Conservation (phyloP, 73 alveolate genomes). For the Tetrahymena thermophila region DNA sequence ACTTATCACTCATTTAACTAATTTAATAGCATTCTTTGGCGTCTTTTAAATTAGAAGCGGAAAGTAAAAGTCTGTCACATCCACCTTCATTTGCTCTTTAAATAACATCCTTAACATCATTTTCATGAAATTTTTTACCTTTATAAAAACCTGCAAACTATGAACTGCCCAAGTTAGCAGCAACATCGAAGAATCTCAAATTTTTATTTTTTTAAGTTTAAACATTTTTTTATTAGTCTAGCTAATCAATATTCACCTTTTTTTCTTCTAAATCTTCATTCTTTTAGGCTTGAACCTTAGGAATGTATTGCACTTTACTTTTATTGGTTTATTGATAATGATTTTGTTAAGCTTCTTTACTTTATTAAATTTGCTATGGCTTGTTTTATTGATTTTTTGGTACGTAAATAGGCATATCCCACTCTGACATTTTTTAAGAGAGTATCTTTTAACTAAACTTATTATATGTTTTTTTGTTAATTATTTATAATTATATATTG, state of each 20-base stretch:
- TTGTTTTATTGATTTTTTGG: not conserved
- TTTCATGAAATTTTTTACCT: slow-evolving; percentile 73
- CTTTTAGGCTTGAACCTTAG: not conserved
- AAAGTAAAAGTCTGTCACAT: slow-evolving; percentile 75
- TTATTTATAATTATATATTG: no score
- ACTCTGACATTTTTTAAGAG: not conserved
- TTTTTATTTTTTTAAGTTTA: not conserved
- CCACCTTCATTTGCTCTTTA: slow-evolving; percentile 84
- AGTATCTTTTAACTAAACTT: not conserved
- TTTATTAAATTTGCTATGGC: not conserved
- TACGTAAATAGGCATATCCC: not conserved
- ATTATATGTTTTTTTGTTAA: not conserved
- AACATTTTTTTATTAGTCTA: not conserved
- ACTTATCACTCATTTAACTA: slow-evolving; percentile 55
- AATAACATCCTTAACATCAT: slow-evolving; percentile 85
- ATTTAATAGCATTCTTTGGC: slow-evolving; percentile 58
- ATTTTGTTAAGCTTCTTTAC: not conserved
- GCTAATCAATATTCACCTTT: not conserved
- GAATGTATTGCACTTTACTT: not conserved
- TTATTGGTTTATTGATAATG: not conserved
- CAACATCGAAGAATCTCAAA: slow-evolving; percentile 80
- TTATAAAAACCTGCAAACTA: slow-evolving; percentile 81
- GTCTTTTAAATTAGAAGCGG: slow-evolving; percentile 84
- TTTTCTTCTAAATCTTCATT: not conserved
- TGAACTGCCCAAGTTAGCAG: slow-evolving; percentile 91